These are phyloP conservation scores for Neonothopanus nambi DNA, from an alignment of 1,284 basidiomycete genomes.

Conservation along the genomic window DNA sequence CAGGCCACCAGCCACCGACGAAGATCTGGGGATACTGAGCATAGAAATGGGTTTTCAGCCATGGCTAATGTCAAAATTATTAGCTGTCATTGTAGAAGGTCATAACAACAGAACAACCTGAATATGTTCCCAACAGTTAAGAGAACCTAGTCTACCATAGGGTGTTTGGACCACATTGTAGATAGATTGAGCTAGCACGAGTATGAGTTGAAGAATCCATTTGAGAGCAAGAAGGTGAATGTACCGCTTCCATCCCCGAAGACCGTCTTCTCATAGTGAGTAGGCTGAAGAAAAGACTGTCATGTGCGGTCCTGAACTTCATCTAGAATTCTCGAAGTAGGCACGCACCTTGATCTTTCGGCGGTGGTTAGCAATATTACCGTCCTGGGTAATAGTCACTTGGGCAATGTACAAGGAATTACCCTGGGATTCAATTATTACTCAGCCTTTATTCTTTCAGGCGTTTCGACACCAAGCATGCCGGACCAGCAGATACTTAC, in stretches of 20 bases:
- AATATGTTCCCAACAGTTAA: conserved; percentile 35
- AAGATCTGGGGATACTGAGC: conserved; percentile 31
- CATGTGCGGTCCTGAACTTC: too few species aligned
- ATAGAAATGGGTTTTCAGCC: conserved; percentile 31
- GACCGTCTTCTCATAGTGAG: conserved; percentile 31
- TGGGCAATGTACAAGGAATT: conserved; percentile 31
- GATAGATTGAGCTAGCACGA: conserved; percentile 25
- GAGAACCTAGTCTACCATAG: conserved; percentile 29
- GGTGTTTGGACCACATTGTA: conserved; percentile 31
- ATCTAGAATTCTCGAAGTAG: too few species aligned
- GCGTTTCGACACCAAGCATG: too few species aligned
- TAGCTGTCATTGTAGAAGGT: background rate
- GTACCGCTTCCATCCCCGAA: conserved; percentile 33
- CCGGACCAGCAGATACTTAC: background rate
- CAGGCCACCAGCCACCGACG: conserved; percentile 31
- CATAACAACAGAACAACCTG: conserved; percentile 16
- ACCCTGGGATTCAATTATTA: conserved; percentile 10
- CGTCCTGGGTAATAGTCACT: conserved; percentile 30
- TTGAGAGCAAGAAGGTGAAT: background rate
- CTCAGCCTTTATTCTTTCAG: background rate
- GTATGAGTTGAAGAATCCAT: background rate
- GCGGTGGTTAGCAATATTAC: conserved; percentile 32
- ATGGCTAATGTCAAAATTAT: conserved; percentile 19
- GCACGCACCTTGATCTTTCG: conserved; percentile 31
- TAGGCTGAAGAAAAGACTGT: conserved; percentile 21